phyloP scores from a whole-genome alignment of 1,284 basidiomycete genomes.

The Sporisorium graminicola region DNA sequence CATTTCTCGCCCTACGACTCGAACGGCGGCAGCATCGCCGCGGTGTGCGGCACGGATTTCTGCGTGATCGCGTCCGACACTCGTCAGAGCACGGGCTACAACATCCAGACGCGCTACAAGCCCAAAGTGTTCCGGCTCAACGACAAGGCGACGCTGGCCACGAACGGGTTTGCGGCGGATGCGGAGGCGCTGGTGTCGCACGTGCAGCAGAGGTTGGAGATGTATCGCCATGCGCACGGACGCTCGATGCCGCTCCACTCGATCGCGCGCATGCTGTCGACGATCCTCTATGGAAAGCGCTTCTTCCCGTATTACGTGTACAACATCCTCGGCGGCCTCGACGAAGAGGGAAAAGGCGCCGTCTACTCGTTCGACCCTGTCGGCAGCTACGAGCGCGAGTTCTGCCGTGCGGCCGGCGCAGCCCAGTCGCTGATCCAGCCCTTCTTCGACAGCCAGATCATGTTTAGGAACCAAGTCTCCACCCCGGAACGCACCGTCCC shows the following conservation, averaged over 20 bases:
- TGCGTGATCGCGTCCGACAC: constrained; percentile 69
- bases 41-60: constrained; percentile 67
- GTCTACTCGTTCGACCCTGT: constrained; percentile 69
- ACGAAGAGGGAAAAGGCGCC: constrained; percentile 68
- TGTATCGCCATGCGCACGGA: constrained; percentile 67
- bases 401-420: constrained; percentile 67
- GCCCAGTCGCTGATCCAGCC: constrained; percentile 68
- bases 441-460: constrained; percentile 69
- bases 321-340: constrained; percentile 69
- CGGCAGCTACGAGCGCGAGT: constrained; percentile 67
- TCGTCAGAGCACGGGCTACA: constrained; percentile 66
- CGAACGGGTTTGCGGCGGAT: constrained; percentile 68
- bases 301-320: constrained; percentile 70
- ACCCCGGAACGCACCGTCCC: constrained; percentile 58
- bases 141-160: constrained; percentile 67
- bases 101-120: constrained; percentile 69
- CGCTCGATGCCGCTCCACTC: constrained; percentile 66
- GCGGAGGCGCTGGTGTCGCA: constrained; percentile 66
- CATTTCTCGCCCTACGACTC: constrained; percentile 68
- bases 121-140: constrained; percentile 69
- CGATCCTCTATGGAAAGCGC: constrained; percentile 68
- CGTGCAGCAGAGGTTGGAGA: constrained; percentile 63
- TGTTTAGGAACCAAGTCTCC: constrained; percentile 66
- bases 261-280: constrained; percentile 68
- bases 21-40: constrained; percentile 67